A percentile compares a stretch with the other conserved stretches of the same genome.
Evolutionary conservation across 768 basidiomycete genomes (phyloP).

Genomic region (Steccherinum ochraceum): DNA sequence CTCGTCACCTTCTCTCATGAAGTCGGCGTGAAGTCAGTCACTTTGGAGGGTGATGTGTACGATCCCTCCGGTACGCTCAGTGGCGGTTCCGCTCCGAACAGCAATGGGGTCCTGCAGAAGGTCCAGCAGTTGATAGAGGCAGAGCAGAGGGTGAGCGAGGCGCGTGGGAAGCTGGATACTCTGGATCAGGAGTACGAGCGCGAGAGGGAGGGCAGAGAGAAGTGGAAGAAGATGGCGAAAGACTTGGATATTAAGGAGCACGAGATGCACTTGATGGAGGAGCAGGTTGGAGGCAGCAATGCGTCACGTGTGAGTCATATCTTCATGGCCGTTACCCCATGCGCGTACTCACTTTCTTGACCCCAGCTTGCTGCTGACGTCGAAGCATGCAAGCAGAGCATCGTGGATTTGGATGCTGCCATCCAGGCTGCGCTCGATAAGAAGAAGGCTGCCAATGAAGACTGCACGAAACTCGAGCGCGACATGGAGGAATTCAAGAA

Average conservation of each 20-base stretch:
- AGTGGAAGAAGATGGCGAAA: conserved; percentile 52
- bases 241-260: conserved; percentile 90
- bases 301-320: conserved; percentile 71
- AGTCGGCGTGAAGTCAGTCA: conserved; percentile 77
- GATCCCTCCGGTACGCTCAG: conserved; percentile 93
- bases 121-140: conserved; percentile 77
- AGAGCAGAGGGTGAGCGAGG: conserved; percentile 52
- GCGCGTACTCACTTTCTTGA: conserved; percentile 24
- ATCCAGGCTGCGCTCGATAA: conserved; percentile 67
- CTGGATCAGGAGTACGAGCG: conserved; percentile 52
- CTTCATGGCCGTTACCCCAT: too few relatives aligned
- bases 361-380: conserved; percentile 83
- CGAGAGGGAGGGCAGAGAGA: conserved; percentile 45
- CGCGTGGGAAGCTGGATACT: conserved; percentile 37
- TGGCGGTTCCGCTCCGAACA: conserved; percentile 81
- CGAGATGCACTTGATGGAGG: conserved; percentile 72
- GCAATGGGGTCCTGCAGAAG: conserved; percentile 67
- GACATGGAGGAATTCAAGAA: conserved; percentile 99
- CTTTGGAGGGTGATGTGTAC: conserved; percentile 91
- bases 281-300: conserved; percentile 85
- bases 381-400: conserved; percentile 58
- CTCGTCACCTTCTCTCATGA: conserved; percentile 73
- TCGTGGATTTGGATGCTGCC: conserved; percentile 50
- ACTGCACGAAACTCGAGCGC: conserved; percentile 83
- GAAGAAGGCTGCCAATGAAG: conserved; percentile 68